Evolutionary conservation across 2,329 filamentous ascomycete genomes (phyloP), one percentile per base, ranked within the genome.

Genomic region (Gyromitra esculenta): DNA sequence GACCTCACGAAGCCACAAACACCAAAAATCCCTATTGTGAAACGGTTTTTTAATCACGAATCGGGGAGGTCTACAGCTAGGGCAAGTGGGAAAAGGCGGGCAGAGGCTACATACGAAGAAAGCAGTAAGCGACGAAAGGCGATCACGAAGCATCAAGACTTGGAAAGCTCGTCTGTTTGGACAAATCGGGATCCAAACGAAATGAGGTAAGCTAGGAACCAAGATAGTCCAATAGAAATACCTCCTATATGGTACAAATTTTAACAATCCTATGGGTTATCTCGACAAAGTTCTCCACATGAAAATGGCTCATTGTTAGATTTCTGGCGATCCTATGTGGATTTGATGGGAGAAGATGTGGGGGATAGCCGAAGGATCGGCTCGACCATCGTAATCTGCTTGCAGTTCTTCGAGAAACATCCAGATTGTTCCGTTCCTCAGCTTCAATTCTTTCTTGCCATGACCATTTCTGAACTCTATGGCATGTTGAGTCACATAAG

Each of bases 271-370:
- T 54, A 25, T 54, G 50, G 15, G 11, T 11, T 11, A 31, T 18
- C 18, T 18, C 6, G 4, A 25, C 21, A 7, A 59, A 37, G 56
- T 15, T 11, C 4, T 39, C 41, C 13, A n/a, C 39, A 15, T n/a
- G 39, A 41, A 64, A 31, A 50, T 50, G 60, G 60, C 39, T 64
- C 60, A 13, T 48, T 64, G 60, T n/a, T 64, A 8, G 48, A 64
- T 35, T 64, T 64, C 41, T 64, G 60, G 60, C 41, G 15, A 64
- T 45, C n/a, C 11, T 64, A 64, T n/a, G 11, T 64, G 60, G 60
- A 39, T 35, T 64, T 64, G 13, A 39, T 64, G 9, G 39, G 8
- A 48, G 60, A 64, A 21, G 41, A 64, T 15, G 9, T 64, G 0
- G 3, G 15, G 13, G 60, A 48, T n/a, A 48, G 15, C 1, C 41